phyloP scores from a whole-genome alignment of 1,284 basidiomycete species.

The Pascua sp. region DNA sequence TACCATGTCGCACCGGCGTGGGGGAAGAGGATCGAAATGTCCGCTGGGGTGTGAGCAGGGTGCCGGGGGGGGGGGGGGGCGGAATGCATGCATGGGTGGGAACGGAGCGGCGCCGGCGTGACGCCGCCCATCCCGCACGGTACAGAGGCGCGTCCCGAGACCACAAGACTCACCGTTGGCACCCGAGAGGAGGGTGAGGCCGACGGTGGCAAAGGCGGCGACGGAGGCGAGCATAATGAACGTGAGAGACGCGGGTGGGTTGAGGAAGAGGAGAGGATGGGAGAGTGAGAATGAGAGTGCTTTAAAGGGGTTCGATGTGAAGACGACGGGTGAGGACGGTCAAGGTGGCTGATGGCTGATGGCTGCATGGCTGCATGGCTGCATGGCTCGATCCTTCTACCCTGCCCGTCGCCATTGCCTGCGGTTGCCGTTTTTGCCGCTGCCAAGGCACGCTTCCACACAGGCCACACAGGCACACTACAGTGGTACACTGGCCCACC shows the following conservation, averaged over 20 bases:
- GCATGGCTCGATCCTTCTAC: no score
- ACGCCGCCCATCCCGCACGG: background rate
- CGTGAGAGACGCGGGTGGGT: background rate
- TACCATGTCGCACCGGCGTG: constrained; percentile 34
- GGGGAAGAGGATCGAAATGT: constrained; percentile 36
- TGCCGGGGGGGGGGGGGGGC: background rate
- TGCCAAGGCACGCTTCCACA: no score
- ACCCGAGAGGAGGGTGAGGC: constrained; percentile 17
- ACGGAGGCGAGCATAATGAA: constrained; percentile 16
- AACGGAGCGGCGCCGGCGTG: background rate
- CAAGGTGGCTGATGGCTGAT: no score
- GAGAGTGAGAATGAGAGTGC: background rate
- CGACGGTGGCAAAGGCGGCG: constrained; percentile 7
- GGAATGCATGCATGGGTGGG: background rate
- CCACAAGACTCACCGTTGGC: constrained; percentile 22
- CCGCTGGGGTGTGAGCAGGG: constrained; percentile 24
- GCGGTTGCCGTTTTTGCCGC: no score
- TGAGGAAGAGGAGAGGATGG: background rate
- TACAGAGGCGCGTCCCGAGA: background rate
- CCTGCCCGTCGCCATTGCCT: no score
- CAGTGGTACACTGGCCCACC: no score
- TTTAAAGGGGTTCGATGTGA: background rate
- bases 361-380: no score
- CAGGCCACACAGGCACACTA: no score
- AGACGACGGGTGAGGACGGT: background rate